Evolutionary conservation across 306 rosid genomes (phyloP), one percentile per base, ranked within the genome.

Genomic region (Corylus avellana): DNA sequence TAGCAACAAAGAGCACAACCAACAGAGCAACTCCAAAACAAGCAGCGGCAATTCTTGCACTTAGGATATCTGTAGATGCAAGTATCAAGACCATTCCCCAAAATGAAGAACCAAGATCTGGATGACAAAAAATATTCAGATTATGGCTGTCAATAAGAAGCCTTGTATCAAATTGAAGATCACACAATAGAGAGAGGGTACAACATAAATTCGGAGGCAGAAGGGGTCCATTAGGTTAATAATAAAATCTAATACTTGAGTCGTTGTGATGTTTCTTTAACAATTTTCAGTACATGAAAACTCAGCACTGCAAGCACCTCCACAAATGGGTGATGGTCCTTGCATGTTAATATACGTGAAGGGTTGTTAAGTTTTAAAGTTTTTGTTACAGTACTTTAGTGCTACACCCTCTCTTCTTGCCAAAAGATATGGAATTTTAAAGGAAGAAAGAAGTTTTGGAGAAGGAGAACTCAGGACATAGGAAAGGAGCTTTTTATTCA

Each of bases 21-120:
- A 94, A 32, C 54, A 94, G 93, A 63, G 98, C 96, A 79, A 80
- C 82, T 74, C 84, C 79, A 35, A 94, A 86, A 84, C 98, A 90
- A 78, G 93, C 98, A 74, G 98, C 97, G 72, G 98, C 98, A 82
- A 94, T 90, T 81, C 92, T 90, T 13, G 98, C 93, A 46, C 95
- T 83, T 68, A 92, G 37, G 84, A 91, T 85, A 75, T 94, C 86
- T 68, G 98, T 92, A 18, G 98, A 92, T 32, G 97, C 97, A n/a
- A 94, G 97, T 77, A 94, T 87, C 89, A 94, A 86, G 77, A 87
- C 81, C 98, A 92, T 90, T 83, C 98, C 98, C 98, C 98, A 94
- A 87, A 94, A 92, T 70, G 98, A 94, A 54, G 98, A 94, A 70
- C 98, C 98, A 44, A 94, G 93, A 87, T 94, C 98, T 94, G 77